A percentile compares a stretch with the other conserved stretches of the same genome.
phyloP scores from a whole-genome alignment of 1,139 yeast genomes.

The Yamadazyma taylorii region DNA sequence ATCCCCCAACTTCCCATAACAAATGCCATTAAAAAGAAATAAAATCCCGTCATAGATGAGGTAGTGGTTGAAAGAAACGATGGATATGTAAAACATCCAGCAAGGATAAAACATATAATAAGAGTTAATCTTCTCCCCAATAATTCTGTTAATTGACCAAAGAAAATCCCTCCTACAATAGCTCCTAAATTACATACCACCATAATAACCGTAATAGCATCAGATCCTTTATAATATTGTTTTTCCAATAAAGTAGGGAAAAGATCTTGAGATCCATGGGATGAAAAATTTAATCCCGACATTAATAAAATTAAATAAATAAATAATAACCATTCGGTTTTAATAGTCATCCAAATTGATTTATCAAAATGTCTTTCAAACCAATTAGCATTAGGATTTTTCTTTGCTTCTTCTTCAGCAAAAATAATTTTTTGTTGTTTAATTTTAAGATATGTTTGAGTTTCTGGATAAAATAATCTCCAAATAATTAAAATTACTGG shows the following conservation, averaged over 20 bases:
- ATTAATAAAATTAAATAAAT: constrained; percentile 45
- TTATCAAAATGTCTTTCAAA: constrained; percentile 15
- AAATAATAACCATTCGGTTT: constrained; percentile 46
- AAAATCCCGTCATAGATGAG: constrained; percentile 30
- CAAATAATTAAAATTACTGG: constrained; percentile 38
- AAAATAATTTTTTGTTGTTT: constrained; percentile 17
- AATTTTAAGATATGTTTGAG: constrained; percentile 31
- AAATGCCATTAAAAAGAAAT: constrained; percentile 23
- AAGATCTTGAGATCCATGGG: constrained; percentile 58
- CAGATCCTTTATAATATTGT: constrained; percentile 34
- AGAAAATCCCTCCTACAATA: constrained; percentile 46
- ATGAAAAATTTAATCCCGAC: constrained; percentile 52
- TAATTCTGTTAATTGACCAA: constrained; percentile 47
- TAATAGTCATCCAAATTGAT: constrained; percentile 21
- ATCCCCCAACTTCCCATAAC: constrained; percentile 45
- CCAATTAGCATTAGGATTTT: constrained; percentile 4
- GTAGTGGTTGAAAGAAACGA: constrained; percentile 26
- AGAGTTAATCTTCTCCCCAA: constrained; percentile 48
- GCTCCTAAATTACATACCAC: constrained; percentile 53
- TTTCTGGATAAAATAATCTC: constrained; percentile 39
- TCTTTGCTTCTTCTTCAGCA: constrained; percentile 8
- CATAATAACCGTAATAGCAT: constrained; percentile 45
- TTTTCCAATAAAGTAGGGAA: constrained; percentile 48
- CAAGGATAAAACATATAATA: constrained; percentile 27
- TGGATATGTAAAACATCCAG: constrained; percentile 38